A percentile compares a stretch with the other conserved stretches of the same genome.
Conservation (phyloP, 495 filamentous ascomycete species). For the Xylaria castorea region DNA sequence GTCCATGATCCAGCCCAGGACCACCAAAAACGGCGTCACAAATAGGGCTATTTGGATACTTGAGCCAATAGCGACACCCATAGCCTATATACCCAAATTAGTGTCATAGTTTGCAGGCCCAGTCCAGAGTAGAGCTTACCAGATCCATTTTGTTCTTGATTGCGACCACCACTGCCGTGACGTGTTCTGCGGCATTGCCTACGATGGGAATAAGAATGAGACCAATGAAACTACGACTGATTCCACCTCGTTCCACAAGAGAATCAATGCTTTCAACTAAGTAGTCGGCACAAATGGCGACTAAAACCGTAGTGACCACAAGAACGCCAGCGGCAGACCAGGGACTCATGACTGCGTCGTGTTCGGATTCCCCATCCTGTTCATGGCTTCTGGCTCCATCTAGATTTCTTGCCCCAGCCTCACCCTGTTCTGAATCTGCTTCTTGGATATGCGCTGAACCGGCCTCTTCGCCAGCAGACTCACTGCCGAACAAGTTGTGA, state of each 20-base stretch:
- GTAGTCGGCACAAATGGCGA: slow-evolving; percentile 93
- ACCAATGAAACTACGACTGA: slow-evolving; percentile 97
- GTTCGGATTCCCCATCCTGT: slow-evolving; percentile 52
- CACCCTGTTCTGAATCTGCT: slow-evolving; percentile 28
- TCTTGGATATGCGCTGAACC: slow-evolving; percentile 29
- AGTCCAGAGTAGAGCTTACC: slow-evolving; percentile 24
- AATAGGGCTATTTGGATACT: slow-evolving; percentile 94
- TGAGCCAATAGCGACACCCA: slow-evolving; percentile 91
- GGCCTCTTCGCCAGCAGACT: slow-evolving; percentile 45
- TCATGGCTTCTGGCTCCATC: slow-evolving; percentile 38
- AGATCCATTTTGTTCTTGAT: slow-evolving; percentile 98
- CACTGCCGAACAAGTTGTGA: slow-evolving; percentile 77
- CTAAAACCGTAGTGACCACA: slow-evolving; percentile 76
- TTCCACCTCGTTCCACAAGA: slow-evolving; percentile 80
- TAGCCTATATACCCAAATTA: slow-evolving; percentile 57
- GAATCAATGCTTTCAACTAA: slow-evolving; percentile 91
- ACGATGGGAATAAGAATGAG: slow-evolving; percentile 95
- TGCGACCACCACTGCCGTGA: slow-evolving; percentile 91
- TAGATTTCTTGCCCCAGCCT: slow-evolving; percentile 38
- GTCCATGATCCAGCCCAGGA: slow-evolving; percentile 83
- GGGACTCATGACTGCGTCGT: slow-evolving; percentile 67
- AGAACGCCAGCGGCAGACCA: slow-evolving; percentile 76
- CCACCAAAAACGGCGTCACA: slow-evolving; percentile 88
- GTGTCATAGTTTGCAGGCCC: background rate
- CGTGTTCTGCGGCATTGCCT: slow-evolving; percentile 96